phyloP scores from a whole-genome alignment of 306 rosid species.

The Rosa persica region DNA sequence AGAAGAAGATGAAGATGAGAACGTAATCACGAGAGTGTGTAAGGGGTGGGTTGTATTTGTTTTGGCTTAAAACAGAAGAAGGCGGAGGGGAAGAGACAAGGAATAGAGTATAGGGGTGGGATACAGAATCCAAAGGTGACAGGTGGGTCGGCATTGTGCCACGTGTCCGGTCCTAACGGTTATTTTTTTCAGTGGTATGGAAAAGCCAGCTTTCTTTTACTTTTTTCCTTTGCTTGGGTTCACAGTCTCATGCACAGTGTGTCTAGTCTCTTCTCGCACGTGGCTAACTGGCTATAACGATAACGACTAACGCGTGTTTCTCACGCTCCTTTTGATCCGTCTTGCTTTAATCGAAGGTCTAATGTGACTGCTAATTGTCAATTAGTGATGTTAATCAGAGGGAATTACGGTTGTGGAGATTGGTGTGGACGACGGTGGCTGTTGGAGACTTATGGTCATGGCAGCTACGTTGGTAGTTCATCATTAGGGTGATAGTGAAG shows the following conservation, averaged over 20 bases:
- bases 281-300: not conserved
- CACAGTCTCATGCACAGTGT: not conserved
- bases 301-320: not conserved
- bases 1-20: slow-evolving; percentile 19
- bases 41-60: not conserved
- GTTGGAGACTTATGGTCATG: not conserved
- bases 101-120: slow-evolving; percentile 19
- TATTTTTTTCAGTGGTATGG: slow-evolving; percentile 28
- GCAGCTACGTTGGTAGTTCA: not conserved
- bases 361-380: not conserved
- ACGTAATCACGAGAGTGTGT: slow-evolving; percentile 30
- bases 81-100: slow-evolving; percentile 30
- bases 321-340: slow-evolving; percentile 1
- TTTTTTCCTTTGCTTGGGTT: not conserved
- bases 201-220: slow-evolving; percentile 15
- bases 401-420: not conserved
- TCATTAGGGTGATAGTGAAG: not conserved
- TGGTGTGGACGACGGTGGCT: not conserved
- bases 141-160: slow-evolving; percentile 43
- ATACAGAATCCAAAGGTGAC: slow-evolving; percentile 68
- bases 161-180: slow-evolving; percentile 68
- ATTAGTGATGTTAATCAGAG: not conserved
- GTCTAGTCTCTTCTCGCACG: slow-evolving; percentile 12
- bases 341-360: not conserved
- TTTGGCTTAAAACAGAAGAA: slow-evolving; percentile 29